A percentile compares a stretch with the other conserved stretches of the same genome.
Evolutionary conservation across 345 rosid genomes (phyloP).

Genomic region (Sisymbrium irio): DNA sequence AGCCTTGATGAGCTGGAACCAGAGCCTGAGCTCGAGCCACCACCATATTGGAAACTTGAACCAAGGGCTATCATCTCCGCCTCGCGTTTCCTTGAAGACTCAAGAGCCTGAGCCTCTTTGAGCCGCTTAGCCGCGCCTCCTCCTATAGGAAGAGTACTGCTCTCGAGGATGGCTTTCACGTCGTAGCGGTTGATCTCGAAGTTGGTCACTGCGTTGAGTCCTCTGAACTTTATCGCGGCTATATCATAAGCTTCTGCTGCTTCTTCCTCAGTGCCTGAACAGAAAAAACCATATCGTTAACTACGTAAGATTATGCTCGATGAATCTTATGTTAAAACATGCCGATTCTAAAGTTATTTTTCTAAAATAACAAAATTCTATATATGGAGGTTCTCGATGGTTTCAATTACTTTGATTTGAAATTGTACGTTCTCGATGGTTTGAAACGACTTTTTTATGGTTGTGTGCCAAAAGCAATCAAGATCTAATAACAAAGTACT

Average conservation of each 20-base stretch:
- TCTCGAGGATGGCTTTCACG: slow-evolving; percentile 90
- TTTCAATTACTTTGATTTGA: not conserved
- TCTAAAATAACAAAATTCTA: not conserved
- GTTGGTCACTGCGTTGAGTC: slow-evolving; percentile 91
- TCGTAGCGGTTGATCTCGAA: slow-evolving; percentile 95
- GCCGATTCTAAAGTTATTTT: not conserved
- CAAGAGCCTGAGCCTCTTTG: slow-evolving; percentile 94
- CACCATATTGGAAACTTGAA: slow-evolving; percentile 58
- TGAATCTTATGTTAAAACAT: not conserved
- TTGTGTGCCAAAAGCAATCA: not conserved
- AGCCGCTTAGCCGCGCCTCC: slow-evolving; percentile 94
- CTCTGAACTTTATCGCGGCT: slow-evolving; percentile 92
- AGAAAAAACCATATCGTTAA: not conserved
- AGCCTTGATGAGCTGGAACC: slow-evolving; percentile 53
- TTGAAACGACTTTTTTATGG: not conserved
- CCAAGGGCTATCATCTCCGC: slow-evolving; percentile 80
- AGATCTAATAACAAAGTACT: slow-evolving; percentile 31
- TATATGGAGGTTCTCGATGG: not conserved
- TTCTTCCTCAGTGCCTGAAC: slow-evolving; percentile 93
- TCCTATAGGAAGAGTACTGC: slow-evolving; percentile 87
- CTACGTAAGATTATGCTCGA: not conserved
- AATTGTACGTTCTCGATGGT: not conserved
- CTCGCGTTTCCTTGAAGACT: slow-evolving; percentile 78
- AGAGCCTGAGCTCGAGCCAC: slow-evolving; percentile 36
- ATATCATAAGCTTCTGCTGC: slow-evolving; percentile 99